These are phyloP conservation scores for Medicago lupulina DNA, from an alignment of 306 rosid species.

Conservation along the genomic window DNA sequence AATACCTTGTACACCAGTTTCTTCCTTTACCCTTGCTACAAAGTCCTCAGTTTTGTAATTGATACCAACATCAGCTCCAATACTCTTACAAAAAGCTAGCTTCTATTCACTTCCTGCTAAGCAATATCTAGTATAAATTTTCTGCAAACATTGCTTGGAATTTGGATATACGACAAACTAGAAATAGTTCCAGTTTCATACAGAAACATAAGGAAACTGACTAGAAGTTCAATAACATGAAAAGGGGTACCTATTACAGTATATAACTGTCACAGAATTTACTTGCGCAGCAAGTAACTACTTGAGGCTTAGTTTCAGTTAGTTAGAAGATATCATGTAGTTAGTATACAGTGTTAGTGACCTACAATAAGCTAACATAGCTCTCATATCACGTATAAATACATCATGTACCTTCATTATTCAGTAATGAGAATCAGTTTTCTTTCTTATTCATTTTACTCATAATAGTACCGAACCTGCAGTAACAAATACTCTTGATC, in stretches of 20 bases:
- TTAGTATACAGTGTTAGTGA: too few relatives aligned
- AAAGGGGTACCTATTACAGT: too few relatives aligned
- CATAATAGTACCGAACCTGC: slow-evolving; percentile 92
- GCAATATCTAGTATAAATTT: slow-evolving; percentile 41
- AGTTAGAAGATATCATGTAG: too few relatives aligned
- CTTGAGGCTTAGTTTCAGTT: too few relatives aligned
- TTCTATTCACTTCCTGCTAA: slow-evolving; percentile 82
- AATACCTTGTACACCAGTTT: slow-evolving; percentile 89
- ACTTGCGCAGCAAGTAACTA: too few relatives aligned
- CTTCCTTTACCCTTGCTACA: slow-evolving; percentile 85
- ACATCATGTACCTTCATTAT: too few relatives aligned
- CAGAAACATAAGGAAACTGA: neutral
- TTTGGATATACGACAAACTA: slow-evolving; percentile 3
- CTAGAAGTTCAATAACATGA: neutral
- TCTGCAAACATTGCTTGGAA: slow-evolving; percentile 15
- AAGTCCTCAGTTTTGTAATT: slow-evolving; percentile 93
- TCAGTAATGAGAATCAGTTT: too few relatives aligned
- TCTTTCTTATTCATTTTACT: too few relatives aligned
- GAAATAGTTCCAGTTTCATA: slow-evolving; percentile 6
- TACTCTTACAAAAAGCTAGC: slow-evolving; percentile 72
- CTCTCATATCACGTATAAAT: too few relatives aligned
- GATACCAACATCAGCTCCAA: slow-evolving; percentile 89
- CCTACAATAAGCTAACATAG: too few relatives aligned
- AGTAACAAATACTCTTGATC: slow-evolving; percentile 79
- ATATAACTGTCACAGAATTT: too few relatives aligned